Evolutionary conservation across 2,329 filamentous ascomycete genomes (phyloP).

Genomic region (Colletotrichum endophyticum): DNA sequence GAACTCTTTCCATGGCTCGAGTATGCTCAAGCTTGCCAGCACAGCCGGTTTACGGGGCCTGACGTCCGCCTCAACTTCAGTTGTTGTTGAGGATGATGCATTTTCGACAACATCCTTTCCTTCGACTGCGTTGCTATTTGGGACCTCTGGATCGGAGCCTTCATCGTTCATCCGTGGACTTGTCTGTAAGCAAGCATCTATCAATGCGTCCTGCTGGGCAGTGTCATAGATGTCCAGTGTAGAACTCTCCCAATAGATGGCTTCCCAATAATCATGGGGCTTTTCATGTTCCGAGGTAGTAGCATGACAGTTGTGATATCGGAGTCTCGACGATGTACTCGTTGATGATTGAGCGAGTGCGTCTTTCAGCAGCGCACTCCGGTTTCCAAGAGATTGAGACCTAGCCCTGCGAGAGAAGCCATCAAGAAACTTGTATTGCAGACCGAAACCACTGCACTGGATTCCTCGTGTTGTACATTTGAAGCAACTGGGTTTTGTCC

Average conservation of each 20-base stretch:
- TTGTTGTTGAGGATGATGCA: neutral
- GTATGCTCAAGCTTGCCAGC: neutral
- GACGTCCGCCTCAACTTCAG: too few species aligned
- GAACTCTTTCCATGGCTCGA: conserved; percentile 5
- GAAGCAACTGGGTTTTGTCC: conserved; percentile 30
- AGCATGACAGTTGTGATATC: neutral
- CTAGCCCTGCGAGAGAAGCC: conserved; percentile 5
- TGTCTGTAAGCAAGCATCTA: neutral
- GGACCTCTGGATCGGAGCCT: neutral
- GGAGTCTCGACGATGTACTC: too few species aligned
- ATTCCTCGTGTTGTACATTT: conserved; percentile 36
- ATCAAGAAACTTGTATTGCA: conserved; percentile 30
- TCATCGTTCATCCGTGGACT: neutral
- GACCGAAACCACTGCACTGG: conserved; percentile 31
- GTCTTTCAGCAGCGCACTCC: conserved; percentile 1
- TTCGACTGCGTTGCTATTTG: neutral
- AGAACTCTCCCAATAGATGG: neutral
- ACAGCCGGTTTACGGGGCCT: neutral
- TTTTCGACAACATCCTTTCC: neutral
- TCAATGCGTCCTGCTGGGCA: neutral
- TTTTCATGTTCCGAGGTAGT: neutral
- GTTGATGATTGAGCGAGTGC: conserved; percentile 8
- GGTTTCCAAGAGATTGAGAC: neutral
- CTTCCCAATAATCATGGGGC: neutral
- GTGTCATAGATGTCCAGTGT: neutral